Evolutionary conservation across 306 rosid genomes (phyloP).

Genomic region (Citrullus colocynthis): DNA sequence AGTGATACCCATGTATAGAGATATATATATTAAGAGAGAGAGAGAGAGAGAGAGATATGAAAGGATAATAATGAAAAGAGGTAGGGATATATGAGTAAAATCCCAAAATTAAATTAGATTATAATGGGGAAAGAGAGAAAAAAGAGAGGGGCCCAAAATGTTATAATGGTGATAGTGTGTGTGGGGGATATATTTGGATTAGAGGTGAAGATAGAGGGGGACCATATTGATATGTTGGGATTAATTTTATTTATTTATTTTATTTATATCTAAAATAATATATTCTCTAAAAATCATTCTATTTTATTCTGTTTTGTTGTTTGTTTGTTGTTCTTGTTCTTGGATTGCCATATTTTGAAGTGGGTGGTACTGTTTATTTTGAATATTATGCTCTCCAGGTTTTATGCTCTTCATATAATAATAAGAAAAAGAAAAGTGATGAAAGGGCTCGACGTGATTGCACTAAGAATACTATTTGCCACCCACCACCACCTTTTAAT

Average conservation of each 20-base stretch:
- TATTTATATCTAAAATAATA: neutral
- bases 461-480: neutral
- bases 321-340: neutral
- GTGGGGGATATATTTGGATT: neutral
- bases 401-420: constrained; percentile 17
- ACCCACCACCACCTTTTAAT: neutral
- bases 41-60: too few relatives aligned
- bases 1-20: neutral
- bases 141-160: neutral
- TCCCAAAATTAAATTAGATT: neutral
- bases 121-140: neutral
- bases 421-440: neutral
- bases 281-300: too few relatives aligned
- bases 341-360: neutral
- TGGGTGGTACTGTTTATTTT: constrained; percentile 17
- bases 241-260: neutral
- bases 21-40: neutral
- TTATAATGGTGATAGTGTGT: constrained; percentile 3
- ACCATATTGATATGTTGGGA: constrained; percentile 3
- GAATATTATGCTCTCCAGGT: constrained; percentile 33
- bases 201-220: neutral
- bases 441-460: constrained; percentile 15
- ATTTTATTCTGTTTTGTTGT: neutral
- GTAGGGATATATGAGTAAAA: neutral
- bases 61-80: neutral